Evolutionary conservation across 2,329 filamentous ascomycete genomes (phyloP), one percentile per base, ranked within the genome.

Genomic region (Periconia macrospinosa): DNA sequence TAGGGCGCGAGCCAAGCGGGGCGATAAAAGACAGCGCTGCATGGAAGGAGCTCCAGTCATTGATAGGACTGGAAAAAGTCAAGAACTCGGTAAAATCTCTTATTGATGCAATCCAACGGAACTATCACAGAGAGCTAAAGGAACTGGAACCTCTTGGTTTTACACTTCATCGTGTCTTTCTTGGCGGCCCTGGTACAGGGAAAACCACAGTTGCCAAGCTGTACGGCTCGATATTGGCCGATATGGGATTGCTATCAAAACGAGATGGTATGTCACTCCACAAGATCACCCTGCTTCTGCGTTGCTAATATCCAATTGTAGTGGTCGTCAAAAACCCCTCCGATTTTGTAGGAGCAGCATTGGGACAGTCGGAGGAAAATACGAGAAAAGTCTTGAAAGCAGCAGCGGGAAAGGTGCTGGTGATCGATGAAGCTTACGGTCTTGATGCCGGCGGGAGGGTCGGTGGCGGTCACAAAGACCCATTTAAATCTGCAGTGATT

Each of bases 201-300:
- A 92, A 92, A 62, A 92, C 89, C 0, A 86, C 87, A 0, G 85
- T 92, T 0, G 90, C 87, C 0, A 90, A 89, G 65, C 71, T 91
- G 0, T 92, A 91, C 58, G 89, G 86, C 0, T 73, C 79, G 40
- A 86, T 92, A 1, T 76, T 92, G 0, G 85, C 82, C 0, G 83
- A 89, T 50, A 70, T 92, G 5, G 88, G 88, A 0, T 59, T 90
- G 1, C 68, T 92, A 0, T 87, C 83, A 0, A 89, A 83, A 19
- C 86, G 87, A 0, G 88, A 91, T 78, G 83, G 84, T 84, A 66
- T 68, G 73, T 62, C 6, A 14, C 23, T 9, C 11, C 18, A 45
- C 41, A 13, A 5, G n/a, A 9, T 17, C 33, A 41, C 35, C 15
- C 8, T 11, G 13, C n/a, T n/a, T n/a, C n/a, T n/a, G n/a, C n/a